Evolutionary conservation across 2,329 filamentous ascomycete species (phyloP), one percentile per base, ranked within the genome.

Genomic region (Phyllosticta citribraziliensis): DNA sequence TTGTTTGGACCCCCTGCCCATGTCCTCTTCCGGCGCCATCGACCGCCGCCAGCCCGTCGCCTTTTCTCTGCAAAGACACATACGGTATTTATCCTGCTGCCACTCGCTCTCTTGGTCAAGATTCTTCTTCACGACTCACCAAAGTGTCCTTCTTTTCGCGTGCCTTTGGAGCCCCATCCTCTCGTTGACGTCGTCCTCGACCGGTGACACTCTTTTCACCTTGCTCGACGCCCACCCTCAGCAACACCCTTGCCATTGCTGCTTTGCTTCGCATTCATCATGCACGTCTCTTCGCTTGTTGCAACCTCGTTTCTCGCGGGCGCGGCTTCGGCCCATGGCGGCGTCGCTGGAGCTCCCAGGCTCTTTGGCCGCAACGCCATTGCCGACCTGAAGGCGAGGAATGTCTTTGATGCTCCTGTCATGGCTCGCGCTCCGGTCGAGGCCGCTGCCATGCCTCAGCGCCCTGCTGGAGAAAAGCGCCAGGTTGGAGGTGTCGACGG

Each of bases 281-380:
- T 74, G 72, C 70, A 68, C 57, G 68, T 72, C 66, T 65, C 68
- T 24, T 66, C 67, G 27, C 50, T 71, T n/a, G 62, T 69, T 30
- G 66, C 68, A 50, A 67, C 69, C 19, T 59, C 69, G 57, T 66
- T 67, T 55, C 70, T 65, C 10, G 68, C 70, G 8, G 63, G 72
- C 14, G 71, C 70, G 24, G 69, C 67, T 25, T 60, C 58, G 8
- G 71, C 72, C 57, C 72, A 74, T 62, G 69, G 65, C 50, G 65
- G 59, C 19, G 56, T 47, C 14, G 63, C 69, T 52, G 66, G 68
- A 56, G 64, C 66, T 6, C 72, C 71, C 6, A 74, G 70, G 63
- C 67, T 74, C 57, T 68, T 71, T 56, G 72, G 71, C 55, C 69
- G 68, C n/a, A 68, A 63, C 52, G 70, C 72, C 65, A 65, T 72